phyloP scores from a whole-genome alignment of 192 early-diverging fungal genomes.

The Backusella circina region DNA sequence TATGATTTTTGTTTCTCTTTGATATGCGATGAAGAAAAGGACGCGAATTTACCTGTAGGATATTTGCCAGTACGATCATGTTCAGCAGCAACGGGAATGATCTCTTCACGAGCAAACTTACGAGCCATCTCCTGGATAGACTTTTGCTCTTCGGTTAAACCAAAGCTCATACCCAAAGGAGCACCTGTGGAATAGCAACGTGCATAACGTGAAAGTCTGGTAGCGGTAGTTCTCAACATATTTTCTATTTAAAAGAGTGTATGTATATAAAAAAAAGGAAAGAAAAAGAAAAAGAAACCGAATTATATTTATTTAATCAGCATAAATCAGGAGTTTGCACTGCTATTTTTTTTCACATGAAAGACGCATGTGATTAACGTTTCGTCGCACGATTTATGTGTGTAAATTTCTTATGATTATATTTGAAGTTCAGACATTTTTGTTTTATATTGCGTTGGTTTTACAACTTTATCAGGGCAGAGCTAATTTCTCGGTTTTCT shows the following conservation, averaged over 20 bases:
- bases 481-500: no score
- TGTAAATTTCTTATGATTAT: not conserved
- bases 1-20: not conserved
- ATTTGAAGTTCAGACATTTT: not conserved
- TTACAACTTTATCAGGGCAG: no score
- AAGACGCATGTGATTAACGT: not conserved
- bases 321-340: not conserved
- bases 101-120: conserved; percentile 85
- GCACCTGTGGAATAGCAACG: conserved; percentile 8
- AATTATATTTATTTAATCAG: not conserved
- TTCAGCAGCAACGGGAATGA: conserved; percentile 88
- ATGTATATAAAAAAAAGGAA: not conserved
- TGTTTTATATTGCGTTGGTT: not conserved
- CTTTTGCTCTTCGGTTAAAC: conserved; percentile 78
- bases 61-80: conserved; percentile 95
- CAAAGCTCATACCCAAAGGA: conserved; percentile 46
- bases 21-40: not conserved
- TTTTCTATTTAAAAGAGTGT: not conserved
- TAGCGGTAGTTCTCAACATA: conserved; percentile 6
- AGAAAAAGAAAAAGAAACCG: not conserved
- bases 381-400: not conserved
- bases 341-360: not conserved
- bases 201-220: not conserved
- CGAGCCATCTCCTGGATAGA: conserved; percentile 86
- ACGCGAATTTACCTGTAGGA: conserved; percentile 45